Percentiles rank a stretch among this genome's conserved stretches.
phyloP scores from a whole-genome alignment of 768 basidiomycete genomes.

The Lyophyllum shimeji region DNA sequence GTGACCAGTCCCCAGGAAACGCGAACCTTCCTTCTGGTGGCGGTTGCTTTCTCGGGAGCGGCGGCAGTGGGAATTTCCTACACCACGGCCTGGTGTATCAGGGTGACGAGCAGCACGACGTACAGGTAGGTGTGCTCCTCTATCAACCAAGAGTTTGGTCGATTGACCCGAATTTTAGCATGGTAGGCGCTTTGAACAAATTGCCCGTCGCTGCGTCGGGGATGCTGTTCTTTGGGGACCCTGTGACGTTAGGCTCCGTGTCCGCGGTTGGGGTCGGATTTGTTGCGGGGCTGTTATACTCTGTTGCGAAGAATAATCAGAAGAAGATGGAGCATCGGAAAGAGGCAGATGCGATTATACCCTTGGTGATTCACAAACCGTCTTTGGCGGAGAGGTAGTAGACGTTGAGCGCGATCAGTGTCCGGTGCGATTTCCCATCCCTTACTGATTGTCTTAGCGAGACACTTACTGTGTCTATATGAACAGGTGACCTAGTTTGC shows the following conservation, averaged over 20 bases:
- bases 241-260: slow-evolving; percentile 84
- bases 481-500: neutral
- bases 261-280: slow-evolving; percentile 88
- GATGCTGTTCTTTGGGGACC: slow-evolving; percentile 95
- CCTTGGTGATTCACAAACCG: slow-evolving; percentile 43
- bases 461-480: neutral
- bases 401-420: neutral
- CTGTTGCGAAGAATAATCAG: slow-evolving; percentile 93
- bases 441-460: neutral
- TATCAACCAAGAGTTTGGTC: neutral
- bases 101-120: slow-evolving; percentile 96
- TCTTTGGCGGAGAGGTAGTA: slow-evolving; percentile 14
- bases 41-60: slow-evolving; percentile 96
- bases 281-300: slow-evolving; percentile 89
- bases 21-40: slow-evolving; percentile 73
- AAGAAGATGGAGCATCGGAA: slow-evolving; percentile 67
- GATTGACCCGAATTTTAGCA: slow-evolving; percentile 46
- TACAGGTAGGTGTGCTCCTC: slow-evolving; percentile 63
- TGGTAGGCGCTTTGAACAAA: slow-evolving; percentile 98
- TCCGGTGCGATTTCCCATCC: neutral
- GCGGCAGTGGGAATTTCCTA: slow-evolving; percentile 98
- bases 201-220: slow-evolving; percentile 98
- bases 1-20: slow-evolving; percentile 76
- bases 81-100: slow-evolving; percentile 98
- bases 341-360: slow-evolving; percentile 56